Conservation (phyloP, 139 green algal genomes). For the Zygnema cylindricum region DNA sequence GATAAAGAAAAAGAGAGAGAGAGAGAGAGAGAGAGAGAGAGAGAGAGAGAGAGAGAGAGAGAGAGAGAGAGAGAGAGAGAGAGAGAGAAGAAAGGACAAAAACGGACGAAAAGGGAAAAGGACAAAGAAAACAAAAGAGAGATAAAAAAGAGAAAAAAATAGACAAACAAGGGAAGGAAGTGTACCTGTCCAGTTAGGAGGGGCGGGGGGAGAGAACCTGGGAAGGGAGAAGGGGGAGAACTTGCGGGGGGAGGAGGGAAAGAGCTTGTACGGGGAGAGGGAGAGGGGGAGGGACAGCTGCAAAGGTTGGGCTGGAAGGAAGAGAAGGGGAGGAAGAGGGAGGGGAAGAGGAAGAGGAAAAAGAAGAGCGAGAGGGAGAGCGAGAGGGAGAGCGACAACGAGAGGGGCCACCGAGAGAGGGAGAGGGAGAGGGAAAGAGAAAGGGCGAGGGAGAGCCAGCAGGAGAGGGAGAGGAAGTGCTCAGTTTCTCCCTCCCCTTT, state of each 20-base stretch:
- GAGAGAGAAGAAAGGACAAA: background rate
- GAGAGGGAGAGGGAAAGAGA: background rate
- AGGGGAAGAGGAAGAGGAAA: background rate
- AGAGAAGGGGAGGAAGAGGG: slow-evolving; percentile 16
- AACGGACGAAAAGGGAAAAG: background rate
- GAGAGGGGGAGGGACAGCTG: background rate
- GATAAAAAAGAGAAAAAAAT: background rate
- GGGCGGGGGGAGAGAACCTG: background rate
- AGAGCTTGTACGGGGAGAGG: background rate
- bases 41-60: background rate
- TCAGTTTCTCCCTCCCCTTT: too few relatives aligned
- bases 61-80: background rate
- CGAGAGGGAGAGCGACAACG: background rate
- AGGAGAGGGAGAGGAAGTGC: background rate
- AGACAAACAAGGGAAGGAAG: background rate
- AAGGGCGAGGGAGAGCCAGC: background rate
- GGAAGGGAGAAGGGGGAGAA: background rate
- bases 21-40: background rate
- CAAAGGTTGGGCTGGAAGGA: background rate
- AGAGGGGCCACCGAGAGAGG: background rate
- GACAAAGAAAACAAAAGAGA: background rate
- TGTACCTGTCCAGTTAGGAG: background rate
- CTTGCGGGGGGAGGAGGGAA: background rate
- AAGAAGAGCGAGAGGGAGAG: background rate
- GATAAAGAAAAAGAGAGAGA: background rate